Base-by-base conservation (phyloP, 352 stramenopile genomes). In the Phytophthora brassicae region DNA sequence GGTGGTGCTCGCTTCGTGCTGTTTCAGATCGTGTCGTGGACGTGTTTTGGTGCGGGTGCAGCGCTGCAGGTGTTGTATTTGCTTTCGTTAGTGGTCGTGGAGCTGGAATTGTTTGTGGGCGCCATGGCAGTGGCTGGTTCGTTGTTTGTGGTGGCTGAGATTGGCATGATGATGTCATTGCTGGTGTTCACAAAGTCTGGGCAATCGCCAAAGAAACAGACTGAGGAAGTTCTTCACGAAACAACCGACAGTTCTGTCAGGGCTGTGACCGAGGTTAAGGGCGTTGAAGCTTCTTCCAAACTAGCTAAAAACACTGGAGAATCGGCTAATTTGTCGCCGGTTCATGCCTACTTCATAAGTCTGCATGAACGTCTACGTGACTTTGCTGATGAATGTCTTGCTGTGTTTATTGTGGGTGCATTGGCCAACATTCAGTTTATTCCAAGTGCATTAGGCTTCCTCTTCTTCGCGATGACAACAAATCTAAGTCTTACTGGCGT, bases 141-240 rank as follows among this genome's bases (percentile, higher is more conserved):
- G 23, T 57, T 92, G 19, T 89, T 89, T 38, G 63, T 90, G 11
- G 56, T 88, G 31, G 79, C 86, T 6, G 72, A 95, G 53, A 68
- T 95, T 29, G 65, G 85, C 29, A 95, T 93, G 84, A 89, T 95
- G 72, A 77, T 90, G 58, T 93, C 84, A 4, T 61, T 95, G 46
- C 62, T 91, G 20, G 75, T 93, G 19, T 95, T 92, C 36, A 54
- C 58, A 23, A 62, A 66, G 28, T 31, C 55, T 35, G 28, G 6
- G 1, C 39, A 55, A 33, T 66, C 41, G 11, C 33, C 41, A 5
- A 61, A 56, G 12, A 61, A 56, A 12, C 31, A 16, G 8, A 31
- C 42, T 2, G 33, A 53, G 20, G 45, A 17, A 6, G 17, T 5
- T 0, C 22, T 29, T 2, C 29, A 19, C n/a, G 20, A 28, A n/a